Conservation (phyloP, 345 rosid species). For the Salix suchowensis region DNA sequence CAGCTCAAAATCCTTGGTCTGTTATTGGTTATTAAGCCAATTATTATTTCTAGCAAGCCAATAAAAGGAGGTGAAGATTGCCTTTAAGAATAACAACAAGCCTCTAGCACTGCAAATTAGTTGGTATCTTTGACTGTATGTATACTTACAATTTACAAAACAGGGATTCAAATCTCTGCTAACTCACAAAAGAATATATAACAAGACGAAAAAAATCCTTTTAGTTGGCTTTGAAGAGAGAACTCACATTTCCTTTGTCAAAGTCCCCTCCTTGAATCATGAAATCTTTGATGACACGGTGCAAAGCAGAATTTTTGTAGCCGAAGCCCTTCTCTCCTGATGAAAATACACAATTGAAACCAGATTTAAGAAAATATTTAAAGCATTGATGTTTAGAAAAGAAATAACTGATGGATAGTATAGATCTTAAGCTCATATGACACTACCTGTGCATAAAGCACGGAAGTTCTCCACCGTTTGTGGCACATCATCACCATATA, state of each 20-base stretch:
- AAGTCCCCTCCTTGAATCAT: slow-evolving; percentile 99
- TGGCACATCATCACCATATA: slow-evolving; percentile 93
- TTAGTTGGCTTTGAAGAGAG: background rate
- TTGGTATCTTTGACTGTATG: background rate
- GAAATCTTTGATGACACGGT: slow-evolving; percentile 93
- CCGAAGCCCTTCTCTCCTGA: slow-evolving; percentile 98
- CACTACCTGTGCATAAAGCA: slow-evolving; percentile 85
- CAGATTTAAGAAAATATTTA: background rate
- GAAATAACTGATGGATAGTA: background rate
- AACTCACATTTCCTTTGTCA: slow-evolving; percentile 90
- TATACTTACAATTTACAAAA: background rate
- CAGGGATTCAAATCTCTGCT: background rate
- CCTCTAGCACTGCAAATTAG: background rate
- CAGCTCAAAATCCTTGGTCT: background rate
- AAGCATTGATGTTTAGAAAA: background rate
- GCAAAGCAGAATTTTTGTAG: slow-evolving; percentile 68
- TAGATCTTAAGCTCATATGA: background rate
- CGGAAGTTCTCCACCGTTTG: slow-evolving; percentile 94
- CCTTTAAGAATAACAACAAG: background rate
- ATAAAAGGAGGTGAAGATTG: background rate
- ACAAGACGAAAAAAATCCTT: background rate
- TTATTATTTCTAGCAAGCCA: background rate
- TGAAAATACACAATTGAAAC: slow-evolving; percentile 8
- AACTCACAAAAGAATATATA: background rate
- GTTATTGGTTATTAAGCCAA: background rate